phyloP scores from a whole-genome alignment of 2,329 filamentous ascomycete genomes.

The Hirsutella minnesotensis region DNA sequence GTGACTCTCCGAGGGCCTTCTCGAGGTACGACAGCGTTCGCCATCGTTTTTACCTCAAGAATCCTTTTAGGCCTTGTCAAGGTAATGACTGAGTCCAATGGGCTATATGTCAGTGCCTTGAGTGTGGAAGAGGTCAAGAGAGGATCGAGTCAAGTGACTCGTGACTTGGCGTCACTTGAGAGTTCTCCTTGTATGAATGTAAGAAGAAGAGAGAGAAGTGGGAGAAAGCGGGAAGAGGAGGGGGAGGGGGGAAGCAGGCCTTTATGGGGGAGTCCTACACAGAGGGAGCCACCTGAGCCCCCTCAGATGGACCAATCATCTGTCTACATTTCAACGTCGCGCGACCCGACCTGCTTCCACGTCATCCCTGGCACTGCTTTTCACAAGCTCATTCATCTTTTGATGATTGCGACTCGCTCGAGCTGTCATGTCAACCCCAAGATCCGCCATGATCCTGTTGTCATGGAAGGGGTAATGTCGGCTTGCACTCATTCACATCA shows the following conservation, averaged over 20 bases:
- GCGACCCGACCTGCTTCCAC: neutral
- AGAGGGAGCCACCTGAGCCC: neutral
- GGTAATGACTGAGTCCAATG: no score
- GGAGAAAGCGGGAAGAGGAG: neutral
- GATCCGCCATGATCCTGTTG: neutral
- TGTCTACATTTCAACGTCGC: neutral
- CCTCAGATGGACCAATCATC: neutral
- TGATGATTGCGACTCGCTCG: neutral
- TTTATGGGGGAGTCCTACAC: conserved; percentile 1
- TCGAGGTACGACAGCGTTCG: no score
- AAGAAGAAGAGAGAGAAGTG: neutral
- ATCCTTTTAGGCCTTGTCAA: no score
- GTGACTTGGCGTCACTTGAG: neutral
- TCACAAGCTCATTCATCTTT: neutral
- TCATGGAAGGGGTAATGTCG: no score
- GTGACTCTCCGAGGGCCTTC: no score
- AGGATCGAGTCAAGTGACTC: neutral
- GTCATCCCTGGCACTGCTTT: neutral
- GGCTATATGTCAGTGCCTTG: neutral
- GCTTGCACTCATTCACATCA: no score
- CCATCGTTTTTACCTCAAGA: no score
- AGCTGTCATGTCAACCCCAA: neutral
- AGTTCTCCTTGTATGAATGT: neutral
- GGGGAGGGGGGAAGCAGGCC: neutral
- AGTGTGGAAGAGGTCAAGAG: neutral